Evolutionary conservation across 371 early-diverging fungal genomes (phyloP).

Genomic region (Mortierella sp.): DNA sequence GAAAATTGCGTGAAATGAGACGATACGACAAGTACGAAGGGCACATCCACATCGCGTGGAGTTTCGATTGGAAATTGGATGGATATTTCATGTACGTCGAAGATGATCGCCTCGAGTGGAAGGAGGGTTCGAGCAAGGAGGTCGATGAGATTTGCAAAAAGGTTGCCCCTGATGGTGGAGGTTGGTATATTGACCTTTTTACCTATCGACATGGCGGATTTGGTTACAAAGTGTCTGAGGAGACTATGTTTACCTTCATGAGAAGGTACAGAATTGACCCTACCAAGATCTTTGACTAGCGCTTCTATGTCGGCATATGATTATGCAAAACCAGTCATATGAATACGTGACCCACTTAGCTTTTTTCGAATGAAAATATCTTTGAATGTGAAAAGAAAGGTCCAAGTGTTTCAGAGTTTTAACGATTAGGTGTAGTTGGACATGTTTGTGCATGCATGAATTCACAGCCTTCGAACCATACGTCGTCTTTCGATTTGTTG

Average conservation of each 20-base stretch:
- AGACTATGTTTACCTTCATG: slow-evolving; percentile 43
- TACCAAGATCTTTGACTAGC: neutral
- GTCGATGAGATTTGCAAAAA: slow-evolving; percentile 15
- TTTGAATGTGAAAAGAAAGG: no score
- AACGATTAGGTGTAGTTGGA: no score
- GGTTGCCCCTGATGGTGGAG: slow-evolving; percentile 2
- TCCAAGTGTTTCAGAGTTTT: no score
- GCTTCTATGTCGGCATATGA: no score
- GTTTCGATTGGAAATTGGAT: slow-evolving; percentile 9
- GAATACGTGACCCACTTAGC: no score
- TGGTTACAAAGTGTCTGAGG: slow-evolving; percentile 28
- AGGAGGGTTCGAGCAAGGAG: neutral
- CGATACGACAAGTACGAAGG: slow-evolving; percentile 25
- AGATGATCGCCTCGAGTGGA: slow-evolving; percentile 21
- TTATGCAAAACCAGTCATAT: no score
- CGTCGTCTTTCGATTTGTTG: no score
- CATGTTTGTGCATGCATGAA: no score
- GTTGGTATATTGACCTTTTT: slow-evolving; percentile 23
- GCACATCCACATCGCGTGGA: slow-evolving; percentile 20
- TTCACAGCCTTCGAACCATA: no score
- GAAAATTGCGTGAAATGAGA: slow-evolving; percentile 15
- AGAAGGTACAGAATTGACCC: slow-evolving; percentile 41
- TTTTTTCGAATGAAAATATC: no score
- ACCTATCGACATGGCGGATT: slow-evolving; percentile 15
- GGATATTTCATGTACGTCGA: slow-evolving; percentile 34